Evolutionary conservation across 2,329 filamentous ascomycete species (phyloP).

Genomic region (Knoxdaviesia capensis): DNA sequence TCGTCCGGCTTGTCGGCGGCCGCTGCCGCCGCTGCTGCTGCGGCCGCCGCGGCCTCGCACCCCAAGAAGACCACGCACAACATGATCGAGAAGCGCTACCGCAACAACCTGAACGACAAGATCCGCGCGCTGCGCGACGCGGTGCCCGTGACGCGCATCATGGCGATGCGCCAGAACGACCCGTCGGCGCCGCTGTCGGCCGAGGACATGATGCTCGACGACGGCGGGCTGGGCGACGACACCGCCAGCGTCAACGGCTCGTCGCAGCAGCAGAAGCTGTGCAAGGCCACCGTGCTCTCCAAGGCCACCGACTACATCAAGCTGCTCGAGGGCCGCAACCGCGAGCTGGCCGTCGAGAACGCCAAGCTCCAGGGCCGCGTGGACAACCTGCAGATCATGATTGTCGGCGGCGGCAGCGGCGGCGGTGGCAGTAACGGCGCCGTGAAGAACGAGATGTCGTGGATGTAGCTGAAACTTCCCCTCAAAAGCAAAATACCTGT

Average conservation of each 20-base stretch:
- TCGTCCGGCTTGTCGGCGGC: neutral
- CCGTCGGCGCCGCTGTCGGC: constrained; percentile 6
- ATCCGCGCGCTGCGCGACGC: constrained; percentile 57
- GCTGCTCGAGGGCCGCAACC: constrained; percentile 16
- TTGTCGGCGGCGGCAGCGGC: constrained; percentile 1
- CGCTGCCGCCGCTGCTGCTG: constrained; percentile 2
- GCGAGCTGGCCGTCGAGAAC: constrained; percentile 13
- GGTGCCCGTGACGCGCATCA: constrained; percentile 27
- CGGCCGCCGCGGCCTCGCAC: constrained; percentile 3
- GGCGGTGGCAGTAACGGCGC: too few relatives aligned
- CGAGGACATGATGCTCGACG: constrained; percentile 4
- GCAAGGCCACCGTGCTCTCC: constrained; percentile 21
- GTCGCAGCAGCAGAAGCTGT: constrained; percentile 17
- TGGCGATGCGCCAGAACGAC: constrained; percentile 7
- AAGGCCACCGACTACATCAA: constrained; percentile 18
- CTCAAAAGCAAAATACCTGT: too few relatives aligned
- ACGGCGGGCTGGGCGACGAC: constrained; percentile 1
- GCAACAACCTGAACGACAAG: constrained; percentile 69
- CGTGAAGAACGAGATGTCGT: too few relatives aligned
- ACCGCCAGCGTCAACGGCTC: constrained; percentile 12
- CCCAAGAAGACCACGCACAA: constrained; percentile 65
- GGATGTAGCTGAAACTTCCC: too few relatives aligned
- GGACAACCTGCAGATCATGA: constrained; percentile 11
- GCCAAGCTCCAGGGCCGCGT: constrained; percentile 12
- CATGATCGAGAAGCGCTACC: constrained; percentile 70